A percentile compares a stretch with the other conserved stretches of the same genome.
phyloP scores from a whole-genome alignment of 768 basidiomycete genomes.

The Pluteus cervinus region DNA sequence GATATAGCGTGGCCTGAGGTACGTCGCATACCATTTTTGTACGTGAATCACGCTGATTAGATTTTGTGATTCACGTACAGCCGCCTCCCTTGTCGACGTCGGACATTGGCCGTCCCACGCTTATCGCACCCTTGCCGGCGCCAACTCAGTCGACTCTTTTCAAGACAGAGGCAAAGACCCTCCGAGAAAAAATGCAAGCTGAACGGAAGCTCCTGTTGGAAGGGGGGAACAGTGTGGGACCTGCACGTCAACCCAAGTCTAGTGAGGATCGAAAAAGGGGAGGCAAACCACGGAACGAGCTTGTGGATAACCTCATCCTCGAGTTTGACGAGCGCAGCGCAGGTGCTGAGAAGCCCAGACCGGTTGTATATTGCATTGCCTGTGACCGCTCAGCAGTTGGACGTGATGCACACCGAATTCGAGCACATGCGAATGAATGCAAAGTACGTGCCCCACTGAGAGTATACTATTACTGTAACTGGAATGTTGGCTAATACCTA shows the following conservation, averaged over 20 bases:
- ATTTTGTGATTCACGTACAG: too few relatives aligned
- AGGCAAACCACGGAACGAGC: constrained; percentile 7
- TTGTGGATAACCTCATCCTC: constrained; percentile 10
- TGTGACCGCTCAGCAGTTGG: constrained; percentile 8
- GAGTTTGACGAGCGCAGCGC: constrained; percentile 4
- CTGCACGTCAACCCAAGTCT: constrained; percentile 5
- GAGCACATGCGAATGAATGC: constrained; percentile 11
- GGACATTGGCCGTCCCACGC: too few relatives aligned
- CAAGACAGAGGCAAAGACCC: constrained; percentile 1
- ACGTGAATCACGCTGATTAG: too few relatives aligned
- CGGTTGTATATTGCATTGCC: constrained; percentile 11
- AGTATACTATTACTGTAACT: too few relatives aligned
- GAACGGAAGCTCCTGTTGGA: constrained; percentile 5
- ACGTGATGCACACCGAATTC: constrained; percentile 9
- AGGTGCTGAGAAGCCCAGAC: neutral
- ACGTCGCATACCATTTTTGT: too few relatives aligned
- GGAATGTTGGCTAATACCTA: too few relatives aligned
- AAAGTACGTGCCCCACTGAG: too few relatives aligned
- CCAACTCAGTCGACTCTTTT: too few relatives aligned
- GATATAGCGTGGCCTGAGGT: constrained; percentile 10
- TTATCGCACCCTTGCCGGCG: too few relatives aligned
- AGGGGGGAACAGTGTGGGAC: constrained; percentile 8
- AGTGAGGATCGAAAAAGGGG: constrained; percentile 4
- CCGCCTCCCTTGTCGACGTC: too few relatives aligned
- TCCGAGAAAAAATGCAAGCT: constrained; percentile 2